These are phyloP conservation scores for Crinitomyces ghanaensis DNA, from an alignment of 805 yeast genomes.

Conservation along the genomic window DNA sequence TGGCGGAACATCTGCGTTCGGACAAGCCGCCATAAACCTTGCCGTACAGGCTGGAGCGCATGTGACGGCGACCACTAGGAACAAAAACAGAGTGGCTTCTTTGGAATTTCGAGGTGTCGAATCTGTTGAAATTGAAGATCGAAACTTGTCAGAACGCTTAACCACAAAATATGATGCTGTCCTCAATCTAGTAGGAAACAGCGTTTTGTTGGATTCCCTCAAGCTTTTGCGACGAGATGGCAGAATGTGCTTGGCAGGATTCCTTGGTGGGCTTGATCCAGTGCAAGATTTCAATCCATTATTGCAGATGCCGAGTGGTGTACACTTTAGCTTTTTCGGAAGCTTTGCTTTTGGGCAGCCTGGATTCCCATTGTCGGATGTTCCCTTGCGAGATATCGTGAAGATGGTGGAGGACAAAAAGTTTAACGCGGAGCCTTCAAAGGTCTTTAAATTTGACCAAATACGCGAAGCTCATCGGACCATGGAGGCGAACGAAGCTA, in stretches of 20 bases:
- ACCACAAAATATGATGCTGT: conserved; percentile 4
- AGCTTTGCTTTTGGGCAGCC: conserved; percentile 5
- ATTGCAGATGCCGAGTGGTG: conserved; percentile 5
- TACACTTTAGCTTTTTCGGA: conserved; percentile 5
- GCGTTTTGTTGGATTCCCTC: conserved; percentile 6
- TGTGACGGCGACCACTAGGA: conserved; percentile 6
- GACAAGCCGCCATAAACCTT: conserved; percentile 5
- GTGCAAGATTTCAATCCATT: conserved; percentile 6
- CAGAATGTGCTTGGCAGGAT: conserved; percentile 5
- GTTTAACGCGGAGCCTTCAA: conserved; percentile 5
- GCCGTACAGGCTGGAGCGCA: conserved; percentile 4
- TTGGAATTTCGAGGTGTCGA: background rate
- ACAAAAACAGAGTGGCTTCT: background rate
- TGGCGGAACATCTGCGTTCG: conserved; percentile 6
- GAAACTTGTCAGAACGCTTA: background rate
- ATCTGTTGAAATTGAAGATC: conserved; percentile 1
- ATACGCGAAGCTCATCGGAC: conserved; percentile 6
- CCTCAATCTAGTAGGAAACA: conserved; percentile 6
- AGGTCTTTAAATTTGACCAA: conserved; percentile 5
- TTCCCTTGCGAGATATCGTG: conserved; percentile 2
- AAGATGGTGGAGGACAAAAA: background rate
- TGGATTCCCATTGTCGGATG: conserved; percentile 5
- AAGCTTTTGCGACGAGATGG: conserved; percentile 2
- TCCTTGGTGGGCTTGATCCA: conserved; percentile 8
- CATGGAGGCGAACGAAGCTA: conserved; percentile 3